Base-by-base conservation (phyloP, 257 asterid genomes). In the Scutellaria barbata region DNA sequence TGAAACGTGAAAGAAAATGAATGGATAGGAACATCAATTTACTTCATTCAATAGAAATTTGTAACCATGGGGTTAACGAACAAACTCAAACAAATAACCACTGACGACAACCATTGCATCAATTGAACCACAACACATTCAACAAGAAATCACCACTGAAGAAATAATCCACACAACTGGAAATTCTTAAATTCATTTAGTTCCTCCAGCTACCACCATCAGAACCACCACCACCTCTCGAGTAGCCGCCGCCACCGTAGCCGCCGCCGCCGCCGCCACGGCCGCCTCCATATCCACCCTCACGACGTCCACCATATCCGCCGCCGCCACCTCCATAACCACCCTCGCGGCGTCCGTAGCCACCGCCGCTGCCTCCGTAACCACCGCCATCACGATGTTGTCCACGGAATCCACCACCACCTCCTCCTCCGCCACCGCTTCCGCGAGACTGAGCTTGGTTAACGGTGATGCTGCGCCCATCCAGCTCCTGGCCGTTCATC, bases 371-470 rank as follows among this genome's bases (percentile, higher is more conserved):
- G 0, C 88, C 80, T 0, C 88, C 81, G 1, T 68, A 68, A 41
- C 74, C 74, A 35, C 76, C 76, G 3, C 71, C 46, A 3, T 42
- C 79, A 8, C 87, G 78, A 5, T 84, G 79, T 4, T 69, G 74
- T 0, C 81, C 81, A 45, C 86, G 86, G 68, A 67, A 79, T 0
- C 75, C 55, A 6, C 84, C 85, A 0, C 86, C 83, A 0, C 87
- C 85, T 0, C 87, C 87, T 0, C 87, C 86, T 0, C 52, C 35
- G 4, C 87, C 86, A 0, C 88, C 96, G 78, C 92, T 65, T 0
- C 96, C 94, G 6, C 96, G 95, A 0, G 96, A 83, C 58, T 90
- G 96, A 16, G 96, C 98, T 75, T 89, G 91, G 63, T 92, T 89
- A 5, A 92, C 98, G 22, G 97, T 92, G 68, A 92, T 92, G 72